Evolutionary conservation across 345 rosid species (phyloP).

Genomic region (Boechera stricta): DNA sequence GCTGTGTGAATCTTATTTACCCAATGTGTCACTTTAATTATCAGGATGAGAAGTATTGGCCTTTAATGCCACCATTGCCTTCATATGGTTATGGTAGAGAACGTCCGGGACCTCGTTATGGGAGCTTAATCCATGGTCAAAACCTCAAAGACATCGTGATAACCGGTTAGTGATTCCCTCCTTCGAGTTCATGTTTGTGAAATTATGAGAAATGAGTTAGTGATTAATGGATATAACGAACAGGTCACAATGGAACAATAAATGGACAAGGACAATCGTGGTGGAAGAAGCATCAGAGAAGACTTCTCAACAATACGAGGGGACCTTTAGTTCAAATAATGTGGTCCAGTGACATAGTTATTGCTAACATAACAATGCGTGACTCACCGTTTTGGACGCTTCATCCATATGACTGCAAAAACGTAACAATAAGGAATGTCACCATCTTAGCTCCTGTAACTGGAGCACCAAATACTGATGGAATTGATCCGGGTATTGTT

Average conservation of each 20-base stretch:
- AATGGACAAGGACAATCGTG: conserved; percentile 95
- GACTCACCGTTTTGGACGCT: conserved; percentile 98
- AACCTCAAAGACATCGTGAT: conserved; percentile 71
- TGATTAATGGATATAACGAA: conserved; percentile 11
- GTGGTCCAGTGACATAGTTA: conserved; percentile 90
- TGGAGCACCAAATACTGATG: conserved; percentile 96
- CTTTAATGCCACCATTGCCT: conserved; percentile 70
- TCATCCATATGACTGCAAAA: conserved; percentile 98
- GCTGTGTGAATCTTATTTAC: neutral
- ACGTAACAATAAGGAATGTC: conserved; percentile 69
- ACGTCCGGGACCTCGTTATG: conserved; percentile 74
- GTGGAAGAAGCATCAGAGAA: conserved; percentile 96
- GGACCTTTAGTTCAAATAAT: conserved; percentile 95
- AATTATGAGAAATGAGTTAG: conserved; percentile 50
- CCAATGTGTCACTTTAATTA: neutral
- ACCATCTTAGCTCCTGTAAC: conserved; percentile 82
- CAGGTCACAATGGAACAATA: conserved; percentile 96
- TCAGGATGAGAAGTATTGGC: conserved; percentile 71
- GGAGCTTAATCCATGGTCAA: conserved; percentile 75
- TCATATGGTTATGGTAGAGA: conserved; percentile 76
- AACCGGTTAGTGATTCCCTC: conserved; percentile 52
- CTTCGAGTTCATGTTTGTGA: conserved; percentile 18
- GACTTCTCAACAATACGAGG: conserved; percentile 92
- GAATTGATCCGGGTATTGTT: conserved; percentile 89
- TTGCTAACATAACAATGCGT: conserved; percentile 77